These are phyloP conservation scores for Wallemia ichthyophaga DNA, from an alignment of 1,284 basidiomycete genomes.

Conservation along the genomic window DNA sequence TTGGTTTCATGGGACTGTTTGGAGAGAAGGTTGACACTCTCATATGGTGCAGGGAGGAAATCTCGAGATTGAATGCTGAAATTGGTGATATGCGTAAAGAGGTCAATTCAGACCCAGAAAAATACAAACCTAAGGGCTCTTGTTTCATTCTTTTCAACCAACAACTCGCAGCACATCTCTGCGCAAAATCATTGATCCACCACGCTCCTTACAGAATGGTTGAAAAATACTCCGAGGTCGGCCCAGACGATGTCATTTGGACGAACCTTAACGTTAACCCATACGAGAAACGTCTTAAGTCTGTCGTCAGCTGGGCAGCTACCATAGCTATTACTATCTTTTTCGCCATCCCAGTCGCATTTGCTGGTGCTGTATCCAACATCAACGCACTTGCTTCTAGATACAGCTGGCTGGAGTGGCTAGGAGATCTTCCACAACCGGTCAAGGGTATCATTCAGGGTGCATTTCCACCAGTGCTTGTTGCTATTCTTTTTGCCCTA, in stretches of 20 bases:
- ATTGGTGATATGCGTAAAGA: conserved; percentile 28
- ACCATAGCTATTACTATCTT: conserved; percentile 31
- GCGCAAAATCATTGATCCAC: conserved; percentile 18
- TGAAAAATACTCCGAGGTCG: conserved; percentile 36
- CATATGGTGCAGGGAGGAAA: conserved; percentile 43
- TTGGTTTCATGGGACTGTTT: conserved; percentile 28
- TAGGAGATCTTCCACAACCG: conserved; percentile 33
- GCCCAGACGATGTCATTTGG: conserved; percentile 72
- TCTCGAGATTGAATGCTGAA: conserved; percentile 21
- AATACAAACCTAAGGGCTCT: conserved; percentile 24
- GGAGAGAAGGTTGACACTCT: conserved; percentile 67
- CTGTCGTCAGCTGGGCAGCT: conserved; percentile 20
- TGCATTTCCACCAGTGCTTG: conserved; percentile 52
- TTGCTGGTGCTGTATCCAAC: conserved; percentile 64
- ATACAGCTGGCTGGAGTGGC: conserved; percentile 47
- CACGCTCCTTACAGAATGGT: conserved; percentile 27
- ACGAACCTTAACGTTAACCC: conserved; percentile 59
- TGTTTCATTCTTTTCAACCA: conserved; percentile 66
- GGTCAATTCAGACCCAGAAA: conserved; percentile 23
- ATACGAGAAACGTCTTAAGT: conserved; percentile 42
- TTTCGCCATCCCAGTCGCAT: conserved; percentile 41
- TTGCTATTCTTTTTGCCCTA: conserved; percentile 70
- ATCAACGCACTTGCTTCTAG: conserved; percentile 35
- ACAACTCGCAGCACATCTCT: conserved; percentile 77
- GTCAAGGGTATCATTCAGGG: conserved; percentile 60